Evolutionary conservation across 2,329 filamentous ascomycete species (phyloP).

Genomic region (Fusarium redolens): DNA sequence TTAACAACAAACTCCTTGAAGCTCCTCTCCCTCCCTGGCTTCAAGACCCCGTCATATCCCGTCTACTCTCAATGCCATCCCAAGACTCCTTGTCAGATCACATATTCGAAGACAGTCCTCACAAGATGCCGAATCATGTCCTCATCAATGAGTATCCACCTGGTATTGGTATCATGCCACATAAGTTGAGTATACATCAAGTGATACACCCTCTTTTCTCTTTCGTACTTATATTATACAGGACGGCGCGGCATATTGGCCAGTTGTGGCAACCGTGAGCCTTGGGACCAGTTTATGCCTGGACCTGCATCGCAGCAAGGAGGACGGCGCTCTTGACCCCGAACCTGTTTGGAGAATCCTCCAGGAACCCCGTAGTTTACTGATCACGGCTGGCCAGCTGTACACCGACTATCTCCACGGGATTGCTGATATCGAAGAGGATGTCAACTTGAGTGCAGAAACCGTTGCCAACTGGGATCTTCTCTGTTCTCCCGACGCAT

Average conservation of each 20-base stretch:
- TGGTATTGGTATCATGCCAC: constrained; percentile 95
- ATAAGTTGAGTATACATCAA: constrained; percentile 68
- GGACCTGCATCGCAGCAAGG: constrained; percentile 75
- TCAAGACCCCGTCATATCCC: constrained; percentile 73
- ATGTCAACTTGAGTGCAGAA: constrained; percentile 69
- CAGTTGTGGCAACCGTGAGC: constrained; percentile 91
- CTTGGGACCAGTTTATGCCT: constrained; percentile 82
- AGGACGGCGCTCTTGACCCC: constrained; percentile 67
- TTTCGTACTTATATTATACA: constrained; percentile 51
- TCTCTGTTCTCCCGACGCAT: constrained; percentile 62
- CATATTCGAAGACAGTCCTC: constrained; percentile 74
- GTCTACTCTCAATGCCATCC: constrained; percentile 63
- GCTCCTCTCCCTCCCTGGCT: constrained; percentile 82
- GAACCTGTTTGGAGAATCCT: constrained; percentile 70
- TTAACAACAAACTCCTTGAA: constrained; percentile 80
- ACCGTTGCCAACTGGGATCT: constrained; percentile 80
- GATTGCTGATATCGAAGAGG: constrained; percentile 73
- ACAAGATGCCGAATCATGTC: constrained; percentile 86
- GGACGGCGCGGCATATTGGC: constrained; percentile 88
- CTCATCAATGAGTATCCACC: constrained; percentile 92
- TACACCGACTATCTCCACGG: constrained; percentile 81
- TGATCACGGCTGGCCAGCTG: constrained; percentile 75
- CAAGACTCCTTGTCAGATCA: constrained; percentile 48
- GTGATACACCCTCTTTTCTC: constrained; percentile 14
- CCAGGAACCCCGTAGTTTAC: constrained; percentile 85